Conservation (phyloP, 2,329 filamentous ascomycete species). For the Fusarium continuum region DNA sequence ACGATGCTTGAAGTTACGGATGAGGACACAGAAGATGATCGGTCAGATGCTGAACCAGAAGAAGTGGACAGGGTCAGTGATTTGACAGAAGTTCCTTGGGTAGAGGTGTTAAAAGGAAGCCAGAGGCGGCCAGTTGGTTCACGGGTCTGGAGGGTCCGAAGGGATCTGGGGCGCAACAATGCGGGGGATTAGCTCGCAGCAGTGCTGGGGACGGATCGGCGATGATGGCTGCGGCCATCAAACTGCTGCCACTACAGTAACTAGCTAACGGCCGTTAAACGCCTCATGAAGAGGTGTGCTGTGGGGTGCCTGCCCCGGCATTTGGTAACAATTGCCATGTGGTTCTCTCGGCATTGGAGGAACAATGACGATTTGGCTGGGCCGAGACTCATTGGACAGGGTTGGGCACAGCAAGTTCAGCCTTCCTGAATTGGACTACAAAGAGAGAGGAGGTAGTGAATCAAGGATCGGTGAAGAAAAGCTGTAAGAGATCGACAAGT, state of each 20-base stretch:
- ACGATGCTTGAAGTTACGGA: slow-evolving; percentile 46
- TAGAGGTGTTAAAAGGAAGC: slow-evolving; percentile 64
- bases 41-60: slow-evolving; percentile 44
- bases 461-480: neutral
- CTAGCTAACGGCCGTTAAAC: slow-evolving; percentile 17
- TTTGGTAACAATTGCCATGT: slow-evolving; percentile 21
- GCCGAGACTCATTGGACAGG: neutral
- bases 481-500: neutral
- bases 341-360: slow-evolving; percentile 17
- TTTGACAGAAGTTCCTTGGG: slow-evolving; percentile 61
- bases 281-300: slow-evolving; percentile 2
- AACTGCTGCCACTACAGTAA: neutral
- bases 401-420: neutral
- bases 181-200: slow-evolving; percentile 37
- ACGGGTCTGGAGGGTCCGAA: slow-evolving; percentile 70
- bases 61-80: slow-evolving; percentile 31
- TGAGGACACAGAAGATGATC: slow-evolving; percentile 50
- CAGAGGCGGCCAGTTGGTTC: slow-evolving; percentile 67
- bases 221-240: slow-evolving; percentile 1
- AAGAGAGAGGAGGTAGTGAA: neutral
- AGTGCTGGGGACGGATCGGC: slow-evolving; percentile 1
- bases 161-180: slow-evolving; percentile 63
- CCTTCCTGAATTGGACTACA: neutral
- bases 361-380: slow-evolving; percentile 7
- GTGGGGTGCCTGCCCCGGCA: slow-evolving; percentile 16